Percentiles rank a stretch among this genome's conserved stretches.
Conservation (phyloP, 2,329 filamentous ascomycete species). For the Penicillium italicum region DNA sequence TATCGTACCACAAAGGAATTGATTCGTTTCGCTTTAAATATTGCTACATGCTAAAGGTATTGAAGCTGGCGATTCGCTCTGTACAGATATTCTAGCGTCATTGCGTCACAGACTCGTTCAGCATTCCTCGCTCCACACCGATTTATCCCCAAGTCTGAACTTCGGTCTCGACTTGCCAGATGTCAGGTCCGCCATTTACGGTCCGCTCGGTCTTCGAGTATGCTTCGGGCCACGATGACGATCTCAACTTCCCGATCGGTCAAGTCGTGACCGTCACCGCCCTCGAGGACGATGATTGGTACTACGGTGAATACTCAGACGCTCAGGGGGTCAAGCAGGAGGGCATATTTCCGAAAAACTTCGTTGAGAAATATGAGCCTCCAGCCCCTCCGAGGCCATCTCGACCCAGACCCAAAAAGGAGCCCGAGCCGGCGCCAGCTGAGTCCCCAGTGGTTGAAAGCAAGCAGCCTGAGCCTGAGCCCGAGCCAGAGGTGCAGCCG, state of each 20-base stretch:
- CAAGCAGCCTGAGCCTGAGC: slow-evolving; percentile 33
- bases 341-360: slow-evolving; percentile 93
- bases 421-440: slow-evolving; percentile 42
- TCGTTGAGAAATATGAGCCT: slow-evolving; percentile 94
- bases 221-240: slow-evolving; percentile 86
- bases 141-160: slow-evolving; percentile 24
- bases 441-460: slow-evolving; percentile 25
- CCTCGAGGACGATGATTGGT: slow-evolving; percentile 92
- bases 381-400: slow-evolving; percentile 81
- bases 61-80: slow-evolving; percentile 20
- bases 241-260: slow-evolving; percentile 78
- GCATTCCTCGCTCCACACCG: slow-evolving; percentile 21
- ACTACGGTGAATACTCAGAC: slow-evolving; percentile 81
- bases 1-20: slow-evolving; percentile 22
- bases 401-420: slow-evolving; percentile 68
- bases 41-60: slow-evolving; percentile 20
- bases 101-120: slow-evolving; percentile 14
- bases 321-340: slow-evolving; percentile 69
- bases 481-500: slow-evolving; percentile 29
- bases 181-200: slow-evolving; percentile 74
- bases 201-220: slow-evolving; percentile 97
- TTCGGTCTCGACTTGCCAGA: slow-evolving; percentile 46
- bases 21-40: slow-evolving; percentile 14
- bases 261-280: slow-evolving; percentile 94
- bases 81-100: slow-evolving; percentile 19